Percentiles rank a stretch among this genome's conserved stretches.
These are phyloP conservation scores for Pseudogymnoascus sp. DNA, from an alignment of 2,329 filamentous ascomycete species.

Conservation along the genomic window DNA sequence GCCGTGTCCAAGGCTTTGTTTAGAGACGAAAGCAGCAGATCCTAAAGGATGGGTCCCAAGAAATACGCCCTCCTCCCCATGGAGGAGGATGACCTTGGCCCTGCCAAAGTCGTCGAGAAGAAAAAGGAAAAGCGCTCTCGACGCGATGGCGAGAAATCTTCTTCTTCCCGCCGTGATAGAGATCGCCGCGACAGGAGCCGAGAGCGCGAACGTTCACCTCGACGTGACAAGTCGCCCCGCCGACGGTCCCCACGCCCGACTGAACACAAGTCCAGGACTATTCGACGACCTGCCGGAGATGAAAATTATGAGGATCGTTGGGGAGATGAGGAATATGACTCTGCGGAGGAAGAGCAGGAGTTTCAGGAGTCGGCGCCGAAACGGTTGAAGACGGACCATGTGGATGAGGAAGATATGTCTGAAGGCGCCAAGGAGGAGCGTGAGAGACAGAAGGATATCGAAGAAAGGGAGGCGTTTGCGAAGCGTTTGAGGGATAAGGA, in stretches of 20 bases:
- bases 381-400: slow-evolving; percentile 57
- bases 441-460: slow-evolving; percentile 58
- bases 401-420: slow-evolving; percentile 44
- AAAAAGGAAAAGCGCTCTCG: slow-evolving; percentile 33
- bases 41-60: slow-evolving; percentile 43
- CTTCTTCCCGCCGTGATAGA: slow-evolving; percentile 32
- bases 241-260: slow-evolving; percentile 31
- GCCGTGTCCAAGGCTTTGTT: neutral
- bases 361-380: slow-evolving; percentile 66
- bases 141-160: slow-evolving; percentile 28
- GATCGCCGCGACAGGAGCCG: slow-evolving; percentile 32
- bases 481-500: slow-evolving; percentile 67
- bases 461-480: slow-evolving; percentile 74
- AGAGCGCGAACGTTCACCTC: slow-evolving; percentile 28
- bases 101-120: slow-evolving; percentile 44
- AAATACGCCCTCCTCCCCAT: slow-evolving; percentile 62
- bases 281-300: slow-evolving; percentile 45
- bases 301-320: slow-evolving; percentile 68
- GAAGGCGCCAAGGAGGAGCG: slow-evolving; percentile 52
- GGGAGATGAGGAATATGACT: slow-evolving; percentile 65
- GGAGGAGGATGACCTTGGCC: slow-evolving; percentile 56
- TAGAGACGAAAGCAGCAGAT: neutral
- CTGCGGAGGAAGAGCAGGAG: slow-evolving; percentile 45
- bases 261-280: slow-evolving; percentile 41
- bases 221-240: slow-evolving; percentile 32